Base-by-base conservation (phyloP, 495 filamentous ascomycete species). In the Tuber aestivum region DNA sequence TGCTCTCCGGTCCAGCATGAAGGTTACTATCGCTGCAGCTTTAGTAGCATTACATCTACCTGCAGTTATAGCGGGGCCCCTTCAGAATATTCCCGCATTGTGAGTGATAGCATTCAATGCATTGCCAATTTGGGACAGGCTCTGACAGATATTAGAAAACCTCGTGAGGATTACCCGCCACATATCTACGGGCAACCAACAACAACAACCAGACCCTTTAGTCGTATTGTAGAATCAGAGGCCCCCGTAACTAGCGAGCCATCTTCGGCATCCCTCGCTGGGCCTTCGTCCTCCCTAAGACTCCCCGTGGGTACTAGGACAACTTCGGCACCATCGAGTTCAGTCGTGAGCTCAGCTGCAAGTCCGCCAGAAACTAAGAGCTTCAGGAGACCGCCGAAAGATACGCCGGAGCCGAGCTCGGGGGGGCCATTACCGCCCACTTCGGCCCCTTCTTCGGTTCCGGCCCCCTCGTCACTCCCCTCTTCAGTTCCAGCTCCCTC, bases 1-100 rank as follows among this genome's bases (percentile, higher is more conserved):
- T 72, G 71, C 35, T 45, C 68, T 79, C 68, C 76, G 72, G 76
- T 70, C 32, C 27, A 65, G 14, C 3, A 65, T 65, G 56, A 65
- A 14, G 56, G 16, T 65, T 20, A 4, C 56, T 35, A 4, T 20
- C 20, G 2, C 27, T 65, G 14, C 27, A 6, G 27, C 27, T 16
- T 18, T 65, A 20, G 35, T 65, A 27, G 27, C 12, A 4, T 65
- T 65, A 32, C 56, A 65, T 6, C 7, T 65, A 5, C 27, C 12
- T 65, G 27, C 27, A 65, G 56, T 16, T 32, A 32, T 65, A 1
- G 56, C 56, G 14, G 56, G 27, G 14, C 56, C 56, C 3, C 12
- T 65, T 65, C 32, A 35, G 27, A 18, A 35, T 35, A 35, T 35
- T 65, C 27, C 56, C 35, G 56, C 14, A 35, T 35, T 65, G 56